A percentile compares a stretch with the other conserved stretches of the same genome.
These are phyloP conservation scores for Bretschneidera sinensis DNA, from an alignment of 345 rosid genomes.

Conservation along the genomic window DNA sequence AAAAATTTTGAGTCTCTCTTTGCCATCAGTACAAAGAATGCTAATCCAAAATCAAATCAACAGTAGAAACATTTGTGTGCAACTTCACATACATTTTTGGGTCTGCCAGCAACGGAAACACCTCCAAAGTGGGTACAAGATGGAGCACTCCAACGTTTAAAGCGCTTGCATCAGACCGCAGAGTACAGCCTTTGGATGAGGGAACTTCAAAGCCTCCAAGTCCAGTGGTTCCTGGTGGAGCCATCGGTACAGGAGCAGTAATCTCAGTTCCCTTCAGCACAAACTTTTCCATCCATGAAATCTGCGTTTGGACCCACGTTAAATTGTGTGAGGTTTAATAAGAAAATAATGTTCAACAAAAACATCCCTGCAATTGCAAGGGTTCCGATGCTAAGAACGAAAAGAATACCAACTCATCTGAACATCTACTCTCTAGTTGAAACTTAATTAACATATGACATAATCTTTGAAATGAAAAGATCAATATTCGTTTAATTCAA, in stretches of 20 bases:
- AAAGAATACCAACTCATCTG: background rate
- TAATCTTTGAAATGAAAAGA: background rate
- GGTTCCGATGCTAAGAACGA: background rate
- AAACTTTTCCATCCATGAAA: constrained; percentile 99
- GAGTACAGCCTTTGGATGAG: constrained; percentile 78
- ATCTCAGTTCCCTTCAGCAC: constrained; percentile 91
- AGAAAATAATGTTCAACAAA: background rate
- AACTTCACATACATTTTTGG: constrained; percentile 61
- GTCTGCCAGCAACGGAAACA: constrained; percentile 79
- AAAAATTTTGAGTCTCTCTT: no score
- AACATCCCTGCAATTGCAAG: no score
- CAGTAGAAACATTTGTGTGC: constrained; percentile 2
- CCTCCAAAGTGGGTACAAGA: constrained; percentile 93
- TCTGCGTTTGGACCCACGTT: constrained; percentile 43
- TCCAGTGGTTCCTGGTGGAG: constrained; percentile 92
- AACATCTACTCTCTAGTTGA: background rate
- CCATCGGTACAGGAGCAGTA: constrained; percentile 97
- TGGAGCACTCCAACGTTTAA: constrained; percentile 95
- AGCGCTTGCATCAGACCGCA: constrained; percentile 97
- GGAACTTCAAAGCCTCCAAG: constrained; percentile 99
- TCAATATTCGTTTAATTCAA: background rate
- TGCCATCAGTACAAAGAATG: no score
- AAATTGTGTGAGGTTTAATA: constrained; percentile 7
- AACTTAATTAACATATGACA: background rate
- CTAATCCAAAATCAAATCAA: no score